Conservation (phyloP, 176 grass and related monocot species). For the Lolium rigidum region DNA sequence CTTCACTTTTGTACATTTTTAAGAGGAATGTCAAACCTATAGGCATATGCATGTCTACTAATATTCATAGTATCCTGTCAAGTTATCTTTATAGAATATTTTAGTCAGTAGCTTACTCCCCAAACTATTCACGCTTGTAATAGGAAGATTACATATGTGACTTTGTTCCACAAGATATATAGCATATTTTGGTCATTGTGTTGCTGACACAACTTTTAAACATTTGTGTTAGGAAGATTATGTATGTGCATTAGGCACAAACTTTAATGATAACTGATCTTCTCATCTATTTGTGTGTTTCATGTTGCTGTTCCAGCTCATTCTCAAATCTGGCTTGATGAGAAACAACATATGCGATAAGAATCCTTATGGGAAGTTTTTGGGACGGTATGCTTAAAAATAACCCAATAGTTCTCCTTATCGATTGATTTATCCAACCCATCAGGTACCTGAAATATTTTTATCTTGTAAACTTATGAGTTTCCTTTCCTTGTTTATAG, state of each 20-base stretch:
- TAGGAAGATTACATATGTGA: not conserved
- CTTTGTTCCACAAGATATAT: too few species aligned
- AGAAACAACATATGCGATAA: conserved; percentile 61
- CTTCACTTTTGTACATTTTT: too few species aligned
- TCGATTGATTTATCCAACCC: conserved; percentile 2
- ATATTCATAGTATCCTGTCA: too few species aligned
- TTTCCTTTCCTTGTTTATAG: not conserved
- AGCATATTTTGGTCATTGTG: too few species aligned
- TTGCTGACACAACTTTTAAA: too few species aligned
- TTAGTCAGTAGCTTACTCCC: too few species aligned
- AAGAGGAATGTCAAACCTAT: too few species aligned
- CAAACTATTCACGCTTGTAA: too few species aligned
- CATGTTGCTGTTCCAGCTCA: conserved; percentile 45
- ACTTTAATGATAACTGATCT: not conserved
- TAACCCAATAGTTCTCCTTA: not conserved
- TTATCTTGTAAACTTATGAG: not conserved
- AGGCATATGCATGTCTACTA: too few species aligned
- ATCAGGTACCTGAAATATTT: not conserved
- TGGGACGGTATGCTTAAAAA: conserved; percentile 65
- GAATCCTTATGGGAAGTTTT: conserved; percentile 56
- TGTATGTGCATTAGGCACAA: not conserved
- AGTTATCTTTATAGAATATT: too few species aligned
- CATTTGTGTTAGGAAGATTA: too few species aligned
- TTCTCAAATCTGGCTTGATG: conserved; percentile 74
- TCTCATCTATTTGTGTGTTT: not conserved